Evolutionary conservation across 805 yeast genomes (phyloP).

Genomic region (Barnettozyma sucrosica): DNA sequence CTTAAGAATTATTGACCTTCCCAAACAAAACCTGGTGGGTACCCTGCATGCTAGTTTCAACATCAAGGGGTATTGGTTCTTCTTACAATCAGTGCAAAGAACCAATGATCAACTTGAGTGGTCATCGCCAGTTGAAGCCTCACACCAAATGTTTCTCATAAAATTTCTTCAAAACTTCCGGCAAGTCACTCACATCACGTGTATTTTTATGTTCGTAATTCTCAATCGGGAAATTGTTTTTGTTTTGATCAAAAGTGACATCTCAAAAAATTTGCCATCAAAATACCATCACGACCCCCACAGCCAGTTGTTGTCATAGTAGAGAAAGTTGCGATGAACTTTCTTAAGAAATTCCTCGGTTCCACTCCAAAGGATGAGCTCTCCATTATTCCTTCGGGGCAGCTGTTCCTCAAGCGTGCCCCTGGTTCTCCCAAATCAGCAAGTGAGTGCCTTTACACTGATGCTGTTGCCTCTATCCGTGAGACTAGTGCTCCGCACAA

Average conservation of each 20-base stretch:
- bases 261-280: not conserved
- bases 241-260: not conserved
- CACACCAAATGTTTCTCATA: too few species aligned
- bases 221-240: not conserved
- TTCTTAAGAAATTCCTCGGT: constrained; percentile 59
- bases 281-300: not conserved
- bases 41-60: not conserved
- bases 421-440: constrained; percentile 84
- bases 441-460: constrained; percentile 74
- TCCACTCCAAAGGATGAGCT: constrained; percentile 53
- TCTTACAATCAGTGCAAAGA: not conserved
- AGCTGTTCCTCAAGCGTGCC: constrained; percentile 65
- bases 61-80: not conserved
- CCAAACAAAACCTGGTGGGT: not conserved
- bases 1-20: not conserved
- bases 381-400: constrained; percentile 71
- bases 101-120: not conserved
- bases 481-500: constrained; percentile 59
- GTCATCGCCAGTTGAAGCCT: not conserved
- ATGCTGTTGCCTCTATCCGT: constrained; percentile 69
- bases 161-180: not conserved
- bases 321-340: constrained; percentile 46
- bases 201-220: not conserved
- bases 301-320: not conserved
- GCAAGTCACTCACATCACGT: not conserved